Percentiles rank a stretch among this genome's conserved stretches.
These are phyloP conservation scores for Aspergillus chevalieri DNA, from an alignment of 2,329 filamentous ascomycete genomes.

Conservation along the genomic window DNA sequence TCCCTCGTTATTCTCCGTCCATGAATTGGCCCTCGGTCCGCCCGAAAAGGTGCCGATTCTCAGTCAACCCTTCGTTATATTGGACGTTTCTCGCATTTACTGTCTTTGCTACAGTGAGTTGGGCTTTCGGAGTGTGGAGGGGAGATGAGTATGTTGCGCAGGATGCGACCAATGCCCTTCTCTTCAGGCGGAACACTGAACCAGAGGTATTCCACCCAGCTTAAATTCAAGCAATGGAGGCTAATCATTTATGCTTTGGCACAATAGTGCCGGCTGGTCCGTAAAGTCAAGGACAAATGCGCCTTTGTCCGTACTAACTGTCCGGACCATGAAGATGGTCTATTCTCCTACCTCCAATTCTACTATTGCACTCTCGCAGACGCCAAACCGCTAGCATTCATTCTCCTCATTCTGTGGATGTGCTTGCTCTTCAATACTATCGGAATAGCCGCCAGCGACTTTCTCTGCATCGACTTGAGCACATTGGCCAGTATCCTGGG, in stretches of 20 bases:
- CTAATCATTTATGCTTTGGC: constrained; percentile 1
- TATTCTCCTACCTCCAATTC: constrained; percentile 78
- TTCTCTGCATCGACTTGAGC: constrained; percentile 94
- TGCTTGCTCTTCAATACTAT: constrained; percentile 91
- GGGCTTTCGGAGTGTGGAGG: constrained; percentile 3
- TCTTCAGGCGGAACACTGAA: constrained; percentile 17
- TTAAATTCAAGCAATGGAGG: background rate
- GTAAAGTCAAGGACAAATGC: constrained; percentile 73
- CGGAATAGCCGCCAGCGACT: constrained; percentile 94
- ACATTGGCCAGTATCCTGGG: constrained; percentile 85
- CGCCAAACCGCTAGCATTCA: constrained; percentile 70
- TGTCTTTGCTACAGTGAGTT: constrained; percentile 26
- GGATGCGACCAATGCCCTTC: background rate
- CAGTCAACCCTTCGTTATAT: constrained; percentile 41
- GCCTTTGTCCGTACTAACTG: constrained; percentile 78
- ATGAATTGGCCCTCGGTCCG: constrained; percentile 15
- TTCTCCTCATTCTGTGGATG: constrained; percentile 73
- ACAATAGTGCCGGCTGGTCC: constrained; percentile 68
- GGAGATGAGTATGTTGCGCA: background rate
- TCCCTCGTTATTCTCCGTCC: constrained; percentile 15
- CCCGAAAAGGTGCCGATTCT: constrained; percentile 28
- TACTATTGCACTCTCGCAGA: constrained; percentile 77
- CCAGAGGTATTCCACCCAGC: constrained; percentile 20
- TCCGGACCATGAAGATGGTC: constrained; percentile 78
- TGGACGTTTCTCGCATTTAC: constrained; percentile 36